Evolutionary conservation across 805 yeast species (phyloP), one percentile per base, ranked within the genome.

Genomic region (Zygotorulaspora sp.): DNA sequence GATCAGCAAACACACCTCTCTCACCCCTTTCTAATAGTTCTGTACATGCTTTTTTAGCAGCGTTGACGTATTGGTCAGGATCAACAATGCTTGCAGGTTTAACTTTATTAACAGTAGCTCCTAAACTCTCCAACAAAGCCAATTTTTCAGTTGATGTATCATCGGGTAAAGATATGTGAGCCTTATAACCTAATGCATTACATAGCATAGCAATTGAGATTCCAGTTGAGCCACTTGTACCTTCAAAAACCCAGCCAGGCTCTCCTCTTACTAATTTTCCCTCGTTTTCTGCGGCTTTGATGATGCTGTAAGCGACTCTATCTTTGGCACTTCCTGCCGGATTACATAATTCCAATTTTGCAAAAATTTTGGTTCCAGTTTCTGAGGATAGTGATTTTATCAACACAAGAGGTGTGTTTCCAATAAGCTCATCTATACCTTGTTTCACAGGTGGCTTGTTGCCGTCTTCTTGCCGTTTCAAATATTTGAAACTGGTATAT

Each of bases 311-410:
- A 0, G 97, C 97, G 13, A 92, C 95, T 30, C 98, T 68, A 57
- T 90, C 98, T 50, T 90, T 90, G 4, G 97, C 95, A 35, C 95
- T 83, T 0, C 97, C 97, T 1, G 90, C 98, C 0, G 97, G 97
- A 53, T 90, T 92, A 45, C 71, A 61, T 38, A 86, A 65, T 59
- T 90, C 98, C 44, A 89, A 58, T 54, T 90, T 90, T 24, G 95
- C 97, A 57, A 78, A 85, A 3, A 90, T 76, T 28, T 83, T 80
- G 54, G 90, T 81, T 0, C 94, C 94, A 0, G 96, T 86, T 9
- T 71, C 61, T 10, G 68, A 61, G 1, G 92, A 79, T 9, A 90
- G 68, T 0, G 94, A 81, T 47, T 75, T 72, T 31, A 90, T 72
- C 45, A 75, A 74, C 12, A 90, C 78, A 60, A 90, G 54, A 1